Conservation (phyloP, 176 grass and related monocot genomes). For the Eremochloa ophiuroides region DNA sequence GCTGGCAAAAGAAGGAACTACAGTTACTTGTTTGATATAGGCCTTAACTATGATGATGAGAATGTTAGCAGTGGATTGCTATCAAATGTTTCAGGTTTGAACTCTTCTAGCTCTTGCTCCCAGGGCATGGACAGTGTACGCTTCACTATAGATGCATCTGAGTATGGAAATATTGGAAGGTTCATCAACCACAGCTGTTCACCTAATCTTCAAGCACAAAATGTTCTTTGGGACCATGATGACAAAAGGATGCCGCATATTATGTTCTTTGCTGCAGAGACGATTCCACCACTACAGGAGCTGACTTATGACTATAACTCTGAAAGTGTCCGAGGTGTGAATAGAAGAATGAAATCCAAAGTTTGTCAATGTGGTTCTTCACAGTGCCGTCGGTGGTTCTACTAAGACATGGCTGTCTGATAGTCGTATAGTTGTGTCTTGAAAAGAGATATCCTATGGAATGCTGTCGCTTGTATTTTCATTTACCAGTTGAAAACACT, state of each 20-base stretch:
- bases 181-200: conserved; percentile 89
- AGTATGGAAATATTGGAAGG: conserved; percentile 66
- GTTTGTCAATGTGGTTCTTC: conserved; percentile 54
- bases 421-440: background rate
- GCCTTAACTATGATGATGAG: conserved; percentile 46
- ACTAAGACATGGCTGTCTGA: conserved; percentile 27
- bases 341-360: conserved; percentile 44
- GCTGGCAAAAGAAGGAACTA: conserved; percentile 49
- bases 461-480: background rate
- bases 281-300: conserved; percentile 77
- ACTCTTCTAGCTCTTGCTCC: conserved; percentile 11
- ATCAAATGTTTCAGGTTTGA: conserved; percentile 10
- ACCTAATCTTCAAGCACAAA: conserved; percentile 80
- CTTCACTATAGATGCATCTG: conserved; percentile 66
- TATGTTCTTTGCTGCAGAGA: conserved; percentile 79
- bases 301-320: conserved; percentile 76
- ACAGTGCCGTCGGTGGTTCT: conserved; percentile 47
- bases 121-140: conserved; percentile 34
- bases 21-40: conserved; percentile 68
- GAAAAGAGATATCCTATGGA: background rate
- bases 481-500: background rate
- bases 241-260: conserved; percentile 63
- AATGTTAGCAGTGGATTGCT: conserved; percentile 31
- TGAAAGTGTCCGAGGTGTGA: conserved; percentile 24
- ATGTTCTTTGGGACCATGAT: conserved; percentile 71